A percentile compares a stretch with the other conserved stretches of the same genome.
These are phyloP conservation scores for Venturia effusa DNA, from an alignment of 2,329 filamentous ascomycete species.

Conservation along the genomic window DNA sequence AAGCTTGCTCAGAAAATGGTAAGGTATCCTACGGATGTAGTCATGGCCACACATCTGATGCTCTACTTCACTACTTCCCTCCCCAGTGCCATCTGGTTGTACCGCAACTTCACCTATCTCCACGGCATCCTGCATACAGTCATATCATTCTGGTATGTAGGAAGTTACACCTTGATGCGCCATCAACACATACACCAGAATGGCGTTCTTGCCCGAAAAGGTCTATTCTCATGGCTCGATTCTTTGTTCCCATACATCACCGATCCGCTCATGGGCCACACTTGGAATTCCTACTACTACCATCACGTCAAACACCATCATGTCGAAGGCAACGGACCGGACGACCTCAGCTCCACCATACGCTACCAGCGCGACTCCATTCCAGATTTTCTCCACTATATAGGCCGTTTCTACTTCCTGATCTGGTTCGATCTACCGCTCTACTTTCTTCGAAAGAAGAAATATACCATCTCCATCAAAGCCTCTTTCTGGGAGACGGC, in stretches of 20 bases:
- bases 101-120: constrained; percentile 52
- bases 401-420: constrained; percentile 62
- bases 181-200: constrained; percentile 76
- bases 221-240: constrained; percentile 43
- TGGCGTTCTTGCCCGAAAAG: constrained; percentile 50
- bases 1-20: constrained; percentile 45
- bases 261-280: constrained; percentile 71
- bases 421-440: constrained; percentile 65
- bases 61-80: constrained; percentile 60
- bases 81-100: constrained; percentile 57
- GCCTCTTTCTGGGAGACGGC: constrained; percentile 50
- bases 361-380: constrained; percentile 63
- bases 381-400: constrained; percentile 57
- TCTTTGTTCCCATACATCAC: constrained; percentile 58
- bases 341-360: constrained; percentile 66
- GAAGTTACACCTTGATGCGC: constrained; percentile 70
- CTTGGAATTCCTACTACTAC: constrained; percentile 77
- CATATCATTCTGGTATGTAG: constrained; percentile 59
- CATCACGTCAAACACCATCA: constrained; percentile 83
- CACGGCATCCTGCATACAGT: constrained; percentile 56
- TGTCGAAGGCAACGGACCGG: constrained; percentile 67
- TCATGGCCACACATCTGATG: constrained; percentile 67
- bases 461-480: constrained; percentile 42
- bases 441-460: constrained; percentile 60
- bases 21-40: constrained; percentile 59